phyloP scores from a whole-genome alignment of 495 filamentous ascomycete species.

The Lepraria neglecta region DNA sequence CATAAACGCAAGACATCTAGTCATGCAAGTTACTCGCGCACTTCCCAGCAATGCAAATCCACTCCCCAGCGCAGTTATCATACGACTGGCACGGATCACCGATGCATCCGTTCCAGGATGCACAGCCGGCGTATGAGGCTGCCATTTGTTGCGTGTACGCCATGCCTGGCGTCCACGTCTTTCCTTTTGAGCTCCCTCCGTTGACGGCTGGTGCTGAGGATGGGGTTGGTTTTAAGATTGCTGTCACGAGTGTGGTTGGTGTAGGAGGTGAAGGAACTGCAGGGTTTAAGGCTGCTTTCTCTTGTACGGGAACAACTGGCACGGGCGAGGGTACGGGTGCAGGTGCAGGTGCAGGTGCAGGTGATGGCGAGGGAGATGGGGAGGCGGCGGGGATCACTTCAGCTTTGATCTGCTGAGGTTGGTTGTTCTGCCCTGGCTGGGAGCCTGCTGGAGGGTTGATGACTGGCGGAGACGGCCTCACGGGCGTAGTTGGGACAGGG shows the following conservation, averaged over 20 bases:
- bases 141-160: not conserved
- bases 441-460: not conserved
- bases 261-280: not conserved
- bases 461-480: not conserved
- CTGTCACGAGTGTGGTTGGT: not conserved
- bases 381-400: not conserved
- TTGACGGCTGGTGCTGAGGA: not conserved
- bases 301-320: not conserved
- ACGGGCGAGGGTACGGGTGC: not conserved
- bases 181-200: not conserved
- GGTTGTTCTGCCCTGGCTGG: no score
- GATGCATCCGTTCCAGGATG: constrained; percentile 2
- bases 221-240: not conserved
- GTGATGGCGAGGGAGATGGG: not conserved
- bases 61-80: not conserved
- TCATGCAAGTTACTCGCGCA: not conserved
- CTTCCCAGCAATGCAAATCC: constrained; percentile 2
- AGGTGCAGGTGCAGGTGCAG: no score
- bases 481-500: not conserved
- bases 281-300: no score
- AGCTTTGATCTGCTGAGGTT: no score
- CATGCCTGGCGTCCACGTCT: not conserved
- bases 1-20: not conserved
- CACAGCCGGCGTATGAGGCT: not conserved
- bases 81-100: constrained; percentile 1